Evolutionary conservation across 495 filamentous ascomycete genomes (phyloP), one percentile per base, ranked within the genome.

Genomic region (Daldinia concentrica): DNA sequence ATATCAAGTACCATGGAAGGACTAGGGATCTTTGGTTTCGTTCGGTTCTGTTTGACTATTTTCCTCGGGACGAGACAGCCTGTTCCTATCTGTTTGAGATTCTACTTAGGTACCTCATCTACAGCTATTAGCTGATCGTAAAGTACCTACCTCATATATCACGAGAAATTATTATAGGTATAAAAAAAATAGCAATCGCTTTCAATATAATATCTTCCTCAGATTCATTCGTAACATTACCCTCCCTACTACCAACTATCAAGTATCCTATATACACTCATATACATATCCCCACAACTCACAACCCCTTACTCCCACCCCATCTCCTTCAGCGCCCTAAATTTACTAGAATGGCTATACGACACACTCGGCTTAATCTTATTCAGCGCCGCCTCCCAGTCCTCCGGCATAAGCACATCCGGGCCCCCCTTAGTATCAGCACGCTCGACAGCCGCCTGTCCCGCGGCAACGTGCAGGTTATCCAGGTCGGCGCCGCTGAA

Each of bases 401-500:
- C 95, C 58, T 87, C 83, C 56, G 84, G 76, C n/a, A 83, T 82
- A 56, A 95, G 89, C 54, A 55, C 34, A 26, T 68, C 66, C 37
- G 58, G 69, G 6, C 71, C 74, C 52, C 70, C 73, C 32, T 54
- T 30, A 3, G 50, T 62, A 19, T 71, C 68, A 39, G 67, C 83
- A 41, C 92, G 82, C 76, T 90, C 86, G 71, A 97, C 84, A 36
- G 93, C 92, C 30, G 88, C 88, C 75, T 92, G 88, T 19, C 89
- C 93, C 43, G 94, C 94, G 54, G 91, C 88, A 65, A 91, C 86
- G 58, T 94, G 82, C 59, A 97, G 75, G 73, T 90, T 93, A 12
- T 88, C 89, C 64, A 99, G 78, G 82, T 99, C 95, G 1, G 95
- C 95, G 72, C 95, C 95, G 64, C 91, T 94, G 79, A 93, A 98